A percentile compares a stretch with the other conserved stretches of the same genome.
Conservation (phyloP, 768 basidiomycete genomes). For the Lactarius hengduanensis region DNA sequence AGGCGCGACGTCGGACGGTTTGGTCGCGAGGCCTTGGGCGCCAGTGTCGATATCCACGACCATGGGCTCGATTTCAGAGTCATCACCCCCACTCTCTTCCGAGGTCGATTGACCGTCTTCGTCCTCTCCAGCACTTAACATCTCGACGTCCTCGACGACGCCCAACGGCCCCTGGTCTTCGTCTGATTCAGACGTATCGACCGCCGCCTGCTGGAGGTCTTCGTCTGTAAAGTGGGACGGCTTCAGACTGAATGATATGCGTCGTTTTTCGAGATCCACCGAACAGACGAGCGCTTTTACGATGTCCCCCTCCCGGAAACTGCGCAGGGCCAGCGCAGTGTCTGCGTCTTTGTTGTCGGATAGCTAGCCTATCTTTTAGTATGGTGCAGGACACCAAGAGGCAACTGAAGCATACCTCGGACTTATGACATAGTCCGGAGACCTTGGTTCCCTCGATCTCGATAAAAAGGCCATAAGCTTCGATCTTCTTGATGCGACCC, state of each 20-base stretch:
- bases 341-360: conserved; percentile 87
- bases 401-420: conserved; percentile 56
- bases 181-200: conserved; percentile 35
- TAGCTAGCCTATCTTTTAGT: conserved; percentile 49
- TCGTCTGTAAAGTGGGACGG: conserved; percentile 80
- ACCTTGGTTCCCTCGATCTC: conserved; percentile 82
- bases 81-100: conserved; percentile 24
- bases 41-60: conserved; percentile 44
- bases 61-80: conserved; percentile 36
- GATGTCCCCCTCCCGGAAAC: conserved; percentile 83
- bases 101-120: conserved; percentile 23
- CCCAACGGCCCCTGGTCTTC: conserved; percentile 35
- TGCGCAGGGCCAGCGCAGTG: conserved; percentile 69
- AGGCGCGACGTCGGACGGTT: background rate
- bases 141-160: conserved; percentile 36
- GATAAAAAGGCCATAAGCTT: conserved; percentile 92
- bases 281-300: conserved; percentile 77
- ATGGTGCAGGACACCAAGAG: background rate
- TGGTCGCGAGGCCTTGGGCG: background rate
- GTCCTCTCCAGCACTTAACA: conserved; percentile 34
- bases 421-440: conserved; percentile 91
- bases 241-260: conserved; percentile 80
- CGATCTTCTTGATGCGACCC: conserved; percentile 76
- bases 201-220: conserved; percentile 48
- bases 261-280: conserved; percentile 74